These are phyloP conservation scores for Backusella circina DNA, from an alignment of 192 early-diverging fungal species.

Conservation along the genomic window DNA sequence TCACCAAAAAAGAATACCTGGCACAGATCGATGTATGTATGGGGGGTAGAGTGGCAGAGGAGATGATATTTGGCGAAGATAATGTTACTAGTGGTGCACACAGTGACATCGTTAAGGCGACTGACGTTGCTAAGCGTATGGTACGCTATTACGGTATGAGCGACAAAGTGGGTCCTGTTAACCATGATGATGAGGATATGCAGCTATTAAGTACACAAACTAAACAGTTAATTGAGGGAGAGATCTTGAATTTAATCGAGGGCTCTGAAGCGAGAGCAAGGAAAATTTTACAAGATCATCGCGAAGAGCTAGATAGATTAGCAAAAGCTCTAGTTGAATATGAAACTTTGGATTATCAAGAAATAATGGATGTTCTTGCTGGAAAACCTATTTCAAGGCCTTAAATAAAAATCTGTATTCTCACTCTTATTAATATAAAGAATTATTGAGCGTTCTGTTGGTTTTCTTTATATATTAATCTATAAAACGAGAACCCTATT, in stretches of 20 bases:
- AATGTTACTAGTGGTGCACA: slow-evolving; percentile 93
- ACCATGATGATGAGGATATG: slow-evolving; percentile 74
- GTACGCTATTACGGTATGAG: slow-evolving; percentile 93
- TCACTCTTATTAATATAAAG: not conserved
- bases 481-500: too few relatives aligned
- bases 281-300: slow-evolving; percentile 67
- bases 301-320: slow-evolving; percentile 86
- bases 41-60: slow-evolving; percentile 98
- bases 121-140: slow-evolving; percentile 86
- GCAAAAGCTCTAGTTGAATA: slow-evolving; percentile 92
- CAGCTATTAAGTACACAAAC: slow-evolving; percentile 66
- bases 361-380: slow-evolving; percentile 76
- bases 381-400: slow-evolving; percentile 58
- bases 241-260: slow-evolving; percentile 78
- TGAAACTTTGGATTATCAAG: slow-evolving; percentile 89
- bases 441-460: not conserved
- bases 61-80: slow-evolving; percentile 92
- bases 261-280: slow-evolving; percentile 66
- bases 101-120: slow-evolving; percentile 90
- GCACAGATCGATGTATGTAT: slow-evolving; percentile 94
- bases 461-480: not conserved
- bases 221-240: slow-evolving; percentile 81
- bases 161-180: slow-evolving; percentile 86
- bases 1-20: slow-evolving; percentile 77
- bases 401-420: slow-evolving; percentile 8